Evolutionary conservation across 768 basidiomycete species (phyloP).

Genomic region (Chalciporus chontae): DNA sequence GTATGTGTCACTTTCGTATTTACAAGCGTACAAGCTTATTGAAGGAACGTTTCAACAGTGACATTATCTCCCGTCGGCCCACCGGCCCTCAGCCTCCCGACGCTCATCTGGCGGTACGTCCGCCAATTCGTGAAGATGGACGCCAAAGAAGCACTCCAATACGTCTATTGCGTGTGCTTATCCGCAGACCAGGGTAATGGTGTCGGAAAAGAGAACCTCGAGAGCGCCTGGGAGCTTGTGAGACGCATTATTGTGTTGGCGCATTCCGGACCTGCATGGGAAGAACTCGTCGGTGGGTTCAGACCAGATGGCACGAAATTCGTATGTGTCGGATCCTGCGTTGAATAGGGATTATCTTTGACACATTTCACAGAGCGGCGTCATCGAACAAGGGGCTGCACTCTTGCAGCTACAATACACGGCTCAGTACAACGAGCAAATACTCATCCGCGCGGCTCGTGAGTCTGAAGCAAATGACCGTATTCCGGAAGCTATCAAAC

Average conservation of each 20-base stretch:
- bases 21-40: background rate
- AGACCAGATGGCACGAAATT: slow-evolving; percentile 85
- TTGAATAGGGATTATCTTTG: background rate
- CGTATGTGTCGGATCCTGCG: slow-evolving; percentile 43
- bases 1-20: slow-evolving; percentile 43
- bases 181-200: slow-evolving; percentile 66
- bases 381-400: slow-evolving; percentile 79
- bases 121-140: slow-evolving; percentile 91
- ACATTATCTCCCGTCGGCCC: slow-evolving; percentile 63
- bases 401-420: slow-evolving; percentile 69
- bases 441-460: slow-evolving; percentile 79
- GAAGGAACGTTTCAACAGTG: slow-evolving; percentile 41
- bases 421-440: slow-evolving; percentile 72
- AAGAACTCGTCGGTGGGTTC: slow-evolving; percentile 92
- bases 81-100: slow-evolving; percentile 76
- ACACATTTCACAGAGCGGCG: slow-evolving; percentile 57
- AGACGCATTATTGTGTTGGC: slow-evolving; percentile 76
- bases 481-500: slow-evolving; percentile 85
- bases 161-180: slow-evolving; percentile 84
- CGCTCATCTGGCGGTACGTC: slow-evolving; percentile 89
- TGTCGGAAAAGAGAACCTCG: slow-evolving; percentile 81
- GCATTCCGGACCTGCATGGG: slow-evolving; percentile 80
- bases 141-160: slow-evolving; percentile 90
- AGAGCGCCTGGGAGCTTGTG: slow-evolving; percentile 76
- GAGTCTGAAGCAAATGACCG: slow-evolving; percentile 83